Evolutionary conservation across 225 moss, liverwort and hornwort genomes (phyloP), one percentile per base, ranked within the genome.

Genomic region (Ulota crispa): DNA sequence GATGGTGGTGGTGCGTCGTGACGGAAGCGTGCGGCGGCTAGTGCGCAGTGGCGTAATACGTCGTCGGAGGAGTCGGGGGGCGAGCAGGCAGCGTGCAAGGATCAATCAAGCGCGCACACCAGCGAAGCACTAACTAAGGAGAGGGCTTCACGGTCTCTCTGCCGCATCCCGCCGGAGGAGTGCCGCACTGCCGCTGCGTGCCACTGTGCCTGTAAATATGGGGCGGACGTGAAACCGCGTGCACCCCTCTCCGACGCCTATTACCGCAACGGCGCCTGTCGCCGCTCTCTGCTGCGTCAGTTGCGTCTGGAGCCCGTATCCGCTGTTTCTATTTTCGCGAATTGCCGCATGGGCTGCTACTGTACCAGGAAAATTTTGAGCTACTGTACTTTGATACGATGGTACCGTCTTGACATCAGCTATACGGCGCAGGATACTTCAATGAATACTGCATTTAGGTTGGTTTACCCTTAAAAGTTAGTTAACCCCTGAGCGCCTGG

Each of bases 151-250:
- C n/a, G n/a, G n/a, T n/a, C 50, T 50, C 50, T 50, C 50, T 50
- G 50, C 50, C 50, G 50, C 50, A 50, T 50, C 18, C 50, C 50
- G 50, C 50, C 50, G 2, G 50, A 50, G 31, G 21, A 62, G 28
- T 75, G 75, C 28, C 28, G 3, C 45, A 62, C 16, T 50, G 30
- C 7, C 18, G 30, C 20, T 28, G 62, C 31, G 45, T 18, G 23
- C 60, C 32, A 79, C 61, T 79, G 79, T 79, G 79, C 60, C 79
- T 70, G 9, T 60, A 79, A 45, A 79, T 79, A 79, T 24, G 26
- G 79, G 79, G 61, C 61, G 19, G 4, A 61, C 18, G 70, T 60
- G 70, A 79, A 79, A 70, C 79, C 79, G 70, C 59, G 79, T 61
- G 47, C 43, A 70, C 59, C 28, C 39, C 5, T 2, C 69, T n/a